phyloP scores from a whole-genome alignment of 31 red algal species.

The Odonthalia washingtoniensis region DNA sequence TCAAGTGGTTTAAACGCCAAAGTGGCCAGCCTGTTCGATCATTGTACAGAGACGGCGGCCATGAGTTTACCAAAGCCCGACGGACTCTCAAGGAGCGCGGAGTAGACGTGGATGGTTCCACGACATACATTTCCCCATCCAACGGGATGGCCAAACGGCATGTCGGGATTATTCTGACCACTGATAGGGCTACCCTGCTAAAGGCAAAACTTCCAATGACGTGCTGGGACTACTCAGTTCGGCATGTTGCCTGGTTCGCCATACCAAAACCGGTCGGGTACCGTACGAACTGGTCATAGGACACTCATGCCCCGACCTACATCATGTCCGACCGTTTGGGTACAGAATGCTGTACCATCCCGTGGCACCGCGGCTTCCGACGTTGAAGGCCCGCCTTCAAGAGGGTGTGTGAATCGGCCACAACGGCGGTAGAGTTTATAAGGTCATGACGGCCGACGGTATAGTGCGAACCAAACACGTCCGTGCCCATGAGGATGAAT shows the following conservation, averaged over 20 bases:
- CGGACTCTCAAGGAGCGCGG: slow-evolving; percentile 26
- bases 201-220: not conserved
- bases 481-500: slow-evolving; percentile 11
- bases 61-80: slow-evolving; percentile 30
- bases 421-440: not conserved
- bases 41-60: slow-evolving; percentile 41
- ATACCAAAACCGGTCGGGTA: not conserved
- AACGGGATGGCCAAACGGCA: slow-evolving; percentile 50
- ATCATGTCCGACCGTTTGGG: slow-evolving; percentile 12
- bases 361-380: not conserved
- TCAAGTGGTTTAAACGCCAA: slow-evolving; percentile 54
- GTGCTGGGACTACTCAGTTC: slow-evolving; percentile 17
- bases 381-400: not conserved
- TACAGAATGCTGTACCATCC: not conserved
- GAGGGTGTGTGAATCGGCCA: slow-evolving; percentile 22
- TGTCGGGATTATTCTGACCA: not conserved
- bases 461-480: slow-evolving; percentile 18
- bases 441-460: slow-evolving; percentile 16
- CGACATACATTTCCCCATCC: slow-evolving; percentile 29
- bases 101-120: not conserved
- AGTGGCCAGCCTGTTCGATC: not conserved
- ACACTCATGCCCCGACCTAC: not conserved
- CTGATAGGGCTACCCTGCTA: not conserved
- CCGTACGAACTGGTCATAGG: slow-evolving; percentile 1
- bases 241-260: not conserved